Evolutionary conservation across 2,329 filamentous ascomycete genomes (phyloP), one percentile per base, ranked within the genome.

Genomic region (Ophiostoma pallidulum): DNA sequence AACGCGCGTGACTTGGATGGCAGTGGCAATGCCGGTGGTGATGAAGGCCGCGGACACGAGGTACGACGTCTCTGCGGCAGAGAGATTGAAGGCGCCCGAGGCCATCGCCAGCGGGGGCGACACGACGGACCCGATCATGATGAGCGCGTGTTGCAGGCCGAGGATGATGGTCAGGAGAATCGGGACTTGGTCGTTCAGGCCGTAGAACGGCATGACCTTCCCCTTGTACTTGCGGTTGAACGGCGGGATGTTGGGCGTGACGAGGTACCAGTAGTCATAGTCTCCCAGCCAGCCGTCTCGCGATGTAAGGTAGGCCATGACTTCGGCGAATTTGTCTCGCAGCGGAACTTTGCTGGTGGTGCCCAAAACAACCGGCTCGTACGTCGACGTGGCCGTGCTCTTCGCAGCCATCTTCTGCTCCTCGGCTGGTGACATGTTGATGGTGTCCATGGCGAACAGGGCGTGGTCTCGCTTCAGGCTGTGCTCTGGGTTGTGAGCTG

Each of bases 31-130:
- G 8, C 81, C 81, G 33, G 77, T 82, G 19, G 79, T 77, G 49
- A 86, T 84, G 47, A 86, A 69, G 0, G 80, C 78, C 0, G 81
- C 81, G 14, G 80, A 84, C 6, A 85, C 81, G 2, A 85, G 72
- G 56, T 86, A 85, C 56, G 79, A 72, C 29, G 78, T 74, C 5
- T 72, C 63, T 4, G 70, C 70, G 0, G 66, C 57, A 10, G 66
- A 66, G 24, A 85, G 68, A 52, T 83, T 77, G 47, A 79, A 81
- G 19, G 77, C 73, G 14, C 66, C 67, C 13, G 72, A 68, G 6
- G 75, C 66, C 20, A 86, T 70, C 39, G 84, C 77, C 45, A 86
- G 78, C 0, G 80, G 80, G 19, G 82, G 80, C 4, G 63, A 64
- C n/a, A 67, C 63, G 39, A 69, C 61, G n/a, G 73, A 74, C 22